Evolutionary conservation across 441 rosid genomes (phyloP).

Genomic region (Brassica balearica): DNA sequence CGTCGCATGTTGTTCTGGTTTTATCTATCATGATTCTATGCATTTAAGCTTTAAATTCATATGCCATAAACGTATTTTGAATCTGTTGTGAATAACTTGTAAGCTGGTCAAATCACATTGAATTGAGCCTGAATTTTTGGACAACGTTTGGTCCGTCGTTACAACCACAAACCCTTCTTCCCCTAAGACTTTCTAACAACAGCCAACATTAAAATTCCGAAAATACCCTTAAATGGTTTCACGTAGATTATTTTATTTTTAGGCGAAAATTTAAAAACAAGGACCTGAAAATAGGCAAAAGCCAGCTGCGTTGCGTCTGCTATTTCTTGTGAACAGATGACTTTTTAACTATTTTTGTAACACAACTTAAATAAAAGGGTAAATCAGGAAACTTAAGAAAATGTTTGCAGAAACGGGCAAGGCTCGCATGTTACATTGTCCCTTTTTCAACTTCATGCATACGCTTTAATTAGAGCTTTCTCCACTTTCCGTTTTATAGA

Average conservation of each 20-base stretch:
- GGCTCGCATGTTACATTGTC: conserved; percentile 88
- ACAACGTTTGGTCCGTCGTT: conserved; percentile 40
- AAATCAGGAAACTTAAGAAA: conserved; percentile 38
- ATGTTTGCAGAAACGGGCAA: conserved; percentile 72
- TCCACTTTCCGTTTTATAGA: conserved; percentile 40
- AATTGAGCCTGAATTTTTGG: conserved; percentile 7
- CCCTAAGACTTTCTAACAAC: conserved; percentile 28
- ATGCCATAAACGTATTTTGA: conserved; percentile 17
- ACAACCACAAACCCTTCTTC: conserved; percentile 18
- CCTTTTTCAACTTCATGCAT: conserved; percentile 61
- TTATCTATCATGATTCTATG: not conserved
- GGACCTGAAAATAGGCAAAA: conserved; percentile 13
- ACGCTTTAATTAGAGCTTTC: conserved; percentile 59
- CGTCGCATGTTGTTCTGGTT: not conserved
- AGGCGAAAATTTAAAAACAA: not conserved
- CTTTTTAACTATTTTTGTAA: conserved; percentile 19
- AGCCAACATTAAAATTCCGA: not conserved
- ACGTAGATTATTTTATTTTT: not conserved
- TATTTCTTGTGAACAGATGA: conserved; percentile 25
- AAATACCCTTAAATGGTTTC: conserved; percentile 24
- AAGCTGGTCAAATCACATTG: conserved; percentile 37
- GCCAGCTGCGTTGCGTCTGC: conserved; percentile 21
- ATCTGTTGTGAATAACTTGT: conserved; percentile 28
- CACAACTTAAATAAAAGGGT: conserved; percentile 42
- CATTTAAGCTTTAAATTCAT: conserved; percentile 23